A percentile compares a stretch with the other conserved stretches of the same genome.
Evolutionary conservation across 768 basidiomycete genomes (phyloP).

Genomic region (Bullera alba): DNA sequence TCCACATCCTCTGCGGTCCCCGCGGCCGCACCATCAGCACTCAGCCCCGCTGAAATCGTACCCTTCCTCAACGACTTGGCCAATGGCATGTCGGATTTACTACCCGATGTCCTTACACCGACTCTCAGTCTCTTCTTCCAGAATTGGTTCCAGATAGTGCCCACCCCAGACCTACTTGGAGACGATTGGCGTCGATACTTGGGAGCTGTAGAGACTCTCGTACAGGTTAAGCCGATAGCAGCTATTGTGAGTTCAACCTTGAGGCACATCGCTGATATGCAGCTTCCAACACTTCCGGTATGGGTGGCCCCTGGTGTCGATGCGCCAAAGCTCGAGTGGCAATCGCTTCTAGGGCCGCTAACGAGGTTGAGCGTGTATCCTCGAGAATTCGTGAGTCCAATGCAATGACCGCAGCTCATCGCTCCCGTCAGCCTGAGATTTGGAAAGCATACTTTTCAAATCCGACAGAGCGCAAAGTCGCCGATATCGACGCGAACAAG

Average conservation of each 20-base stretch:
- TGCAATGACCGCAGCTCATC: conserved; percentile 3
- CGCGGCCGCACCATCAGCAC: conserved; percentile 30
- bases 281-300: conserved; percentile 40
- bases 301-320: conserved; percentile 37
- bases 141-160: conserved; percentile 41
- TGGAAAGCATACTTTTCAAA: conserved; percentile 77
- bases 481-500: conserved; percentile 74
- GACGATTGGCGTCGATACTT: conserved; percentile 72
- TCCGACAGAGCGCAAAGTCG: conserved; percentile 63
- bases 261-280: conserved; percentile 4
- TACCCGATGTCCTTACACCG: conserved; percentile 71
- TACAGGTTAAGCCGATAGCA: conserved; percentile 76
- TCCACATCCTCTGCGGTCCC: conserved; percentile 50
- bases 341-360: conserved; percentile 68
- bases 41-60: conserved; percentile 64
- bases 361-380: conserved; percentile 77
- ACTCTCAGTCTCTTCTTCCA: conserved; percentile 42
- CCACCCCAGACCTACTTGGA: conserved; percentile 39
- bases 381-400: conserved; percentile 67
- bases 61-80: conserved; percentile 78
- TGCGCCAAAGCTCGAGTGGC: conserved; percentile 49
- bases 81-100: conserved; percentile 63
- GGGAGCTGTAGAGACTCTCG: conserved; percentile 70
- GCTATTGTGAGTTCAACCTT: conserved; percentile 50
- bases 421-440: conserved; percentile 58